Percentiles rank a stretch among this genome's conserved stretches.
Conservation (phyloP, 2,329 filamentous ascomycete genomes). For the Rutstroemia sp. region DNA sequence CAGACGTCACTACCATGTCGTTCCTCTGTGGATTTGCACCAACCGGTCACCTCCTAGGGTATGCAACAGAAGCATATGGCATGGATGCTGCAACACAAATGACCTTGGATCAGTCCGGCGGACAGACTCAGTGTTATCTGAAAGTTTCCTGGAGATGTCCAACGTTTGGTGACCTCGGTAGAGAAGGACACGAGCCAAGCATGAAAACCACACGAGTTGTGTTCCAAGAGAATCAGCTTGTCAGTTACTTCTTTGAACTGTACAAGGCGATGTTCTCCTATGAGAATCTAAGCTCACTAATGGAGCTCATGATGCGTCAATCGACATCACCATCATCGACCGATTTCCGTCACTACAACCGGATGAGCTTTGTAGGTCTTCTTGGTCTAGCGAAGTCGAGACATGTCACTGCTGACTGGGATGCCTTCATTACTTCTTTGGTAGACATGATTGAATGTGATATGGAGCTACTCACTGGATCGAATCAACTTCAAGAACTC, state of each 20-base stretch:
- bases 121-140: not conserved
- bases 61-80: not conserved
- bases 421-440: not conserved
- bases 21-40: constrained; percentile 7
- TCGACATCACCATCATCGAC: not conserved
- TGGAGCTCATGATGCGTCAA: not conserved
- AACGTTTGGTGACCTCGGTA: not conserved
- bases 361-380: not conserved
- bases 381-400: not conserved
- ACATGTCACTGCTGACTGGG: not conserved
- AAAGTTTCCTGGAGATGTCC: not conserved
- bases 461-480: not conserved
- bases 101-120: not conserved
- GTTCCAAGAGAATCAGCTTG: not conserved
- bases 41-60: not conserved
- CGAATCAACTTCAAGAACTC: not conserved
- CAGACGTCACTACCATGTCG: constrained; percentile 10
- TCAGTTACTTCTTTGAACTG: not conserved
- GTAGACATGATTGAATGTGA: not conserved
- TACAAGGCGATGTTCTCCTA: not conserved
- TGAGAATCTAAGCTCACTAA: not conserved
- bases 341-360: not conserved
- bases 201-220: not conserved
- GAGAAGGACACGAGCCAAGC: not conserved
- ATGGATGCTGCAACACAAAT: not conserved